Conservation (phyloP, 1,284 basidiomycete species). For the Trichosporon sp. region DNA sequence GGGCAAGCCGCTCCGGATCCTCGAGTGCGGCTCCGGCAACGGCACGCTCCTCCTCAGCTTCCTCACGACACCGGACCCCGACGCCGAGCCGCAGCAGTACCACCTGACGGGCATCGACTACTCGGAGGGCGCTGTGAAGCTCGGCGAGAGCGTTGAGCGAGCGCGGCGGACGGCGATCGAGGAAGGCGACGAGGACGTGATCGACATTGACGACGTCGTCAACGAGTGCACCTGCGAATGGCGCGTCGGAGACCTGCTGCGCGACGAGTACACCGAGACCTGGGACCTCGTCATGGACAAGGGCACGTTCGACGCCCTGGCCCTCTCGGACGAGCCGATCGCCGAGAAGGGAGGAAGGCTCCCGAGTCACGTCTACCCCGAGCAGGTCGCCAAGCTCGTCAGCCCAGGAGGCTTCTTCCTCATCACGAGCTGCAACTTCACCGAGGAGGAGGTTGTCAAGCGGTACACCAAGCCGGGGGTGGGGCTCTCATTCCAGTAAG, state of each 20-base stretch:
- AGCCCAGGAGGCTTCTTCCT: slow-evolving; percentile 45
- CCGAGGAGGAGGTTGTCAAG: slow-evolving; percentile 47
- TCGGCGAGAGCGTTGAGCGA: slow-evolving; percentile 36
- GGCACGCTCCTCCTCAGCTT: slow-evolving; percentile 49
- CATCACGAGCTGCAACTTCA: slow-evolving; percentile 52
- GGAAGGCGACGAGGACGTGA: slow-evolving; percentile 21
- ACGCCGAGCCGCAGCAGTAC: slow-evolving; percentile 24
- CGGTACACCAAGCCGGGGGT: slow-evolving; percentile 34
- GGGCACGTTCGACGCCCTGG: slow-evolving; percentile 49
- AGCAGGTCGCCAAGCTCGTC: slow-evolving; percentile 40
- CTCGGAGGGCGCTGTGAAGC: slow-evolving; percentile 31
- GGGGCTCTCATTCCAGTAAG: slow-evolving; percentile 43
- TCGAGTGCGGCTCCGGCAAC: slow-evolving; percentile 48
- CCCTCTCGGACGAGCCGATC: slow-evolving; percentile 37
- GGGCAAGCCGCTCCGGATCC: slow-evolving; percentile 28
- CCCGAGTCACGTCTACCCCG: slow-evolving; percentile 46
- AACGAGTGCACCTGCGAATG: slow-evolving; percentile 37
- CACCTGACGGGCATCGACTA: slow-evolving; percentile 50
- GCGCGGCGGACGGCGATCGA: slow-evolving; percentile 26
- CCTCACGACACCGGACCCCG: slow-evolving; percentile 34
- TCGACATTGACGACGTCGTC: slow-evolving; percentile 37
- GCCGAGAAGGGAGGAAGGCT: slow-evolving; percentile 31
- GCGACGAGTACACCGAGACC: slow-evolving; percentile 35
- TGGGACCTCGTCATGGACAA: slow-evolving; percentile 51
- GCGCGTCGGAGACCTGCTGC: slow-evolving; percentile 41